These are phyloP conservation scores for Dryadomyces quercivorus DNA, from an alignment of 2,329 filamentous ascomycete genomes.

Conservation along the genomic window DNA sequence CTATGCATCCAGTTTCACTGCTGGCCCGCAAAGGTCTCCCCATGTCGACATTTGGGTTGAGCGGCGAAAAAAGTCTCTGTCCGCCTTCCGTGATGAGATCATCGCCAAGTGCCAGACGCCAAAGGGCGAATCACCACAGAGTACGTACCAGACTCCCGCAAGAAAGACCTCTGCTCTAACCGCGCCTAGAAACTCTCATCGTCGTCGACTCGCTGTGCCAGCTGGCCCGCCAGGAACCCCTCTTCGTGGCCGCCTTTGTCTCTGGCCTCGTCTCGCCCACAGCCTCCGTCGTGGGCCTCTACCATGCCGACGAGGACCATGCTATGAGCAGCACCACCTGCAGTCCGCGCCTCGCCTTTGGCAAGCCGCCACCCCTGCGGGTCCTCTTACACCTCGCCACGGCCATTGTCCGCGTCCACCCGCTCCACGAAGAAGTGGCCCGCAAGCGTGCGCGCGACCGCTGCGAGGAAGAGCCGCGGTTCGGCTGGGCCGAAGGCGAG, in stretches of 20 bases:
- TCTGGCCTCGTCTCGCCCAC: constrained; percentile 53
- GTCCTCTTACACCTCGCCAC: constrained; percentile 80
- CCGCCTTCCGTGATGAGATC: constrained; percentile 48
- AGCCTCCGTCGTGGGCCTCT: constrained; percentile 64
- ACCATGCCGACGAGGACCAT: constrained; percentile 61
- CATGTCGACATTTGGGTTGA: constrained; percentile 57
- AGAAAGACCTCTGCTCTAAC: not conserved
- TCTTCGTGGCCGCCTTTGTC: constrained; percentile 55
- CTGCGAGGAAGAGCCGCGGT: constrained; percentile 62
- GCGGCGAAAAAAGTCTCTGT: constrained; percentile 45
- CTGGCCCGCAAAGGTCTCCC: constrained; percentile 53
- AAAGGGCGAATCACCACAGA: constrained; percentile 10
- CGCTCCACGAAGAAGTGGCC: constrained; percentile 61
- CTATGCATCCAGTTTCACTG: constrained; percentile 55
- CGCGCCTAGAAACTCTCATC: constrained; percentile 51
- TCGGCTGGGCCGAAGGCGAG: constrained; percentile 69
- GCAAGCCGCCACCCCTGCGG: constrained; percentile 58
- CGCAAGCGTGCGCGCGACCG: constrained; percentile 64
- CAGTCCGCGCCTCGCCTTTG: constrained; percentile 30
- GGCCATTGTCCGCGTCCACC: constrained; percentile 62
- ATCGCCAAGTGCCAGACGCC: constrained; percentile 33
- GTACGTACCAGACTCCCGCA: not conserved
- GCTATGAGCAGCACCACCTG: constrained; percentile 22
- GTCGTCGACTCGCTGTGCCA: constrained; percentile 71
- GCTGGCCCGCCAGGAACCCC: constrained; percentile 40